Evolutionary conservation across 306 rosid species (phyloP).

Genomic region (Fragaria iinumae): DNA sequence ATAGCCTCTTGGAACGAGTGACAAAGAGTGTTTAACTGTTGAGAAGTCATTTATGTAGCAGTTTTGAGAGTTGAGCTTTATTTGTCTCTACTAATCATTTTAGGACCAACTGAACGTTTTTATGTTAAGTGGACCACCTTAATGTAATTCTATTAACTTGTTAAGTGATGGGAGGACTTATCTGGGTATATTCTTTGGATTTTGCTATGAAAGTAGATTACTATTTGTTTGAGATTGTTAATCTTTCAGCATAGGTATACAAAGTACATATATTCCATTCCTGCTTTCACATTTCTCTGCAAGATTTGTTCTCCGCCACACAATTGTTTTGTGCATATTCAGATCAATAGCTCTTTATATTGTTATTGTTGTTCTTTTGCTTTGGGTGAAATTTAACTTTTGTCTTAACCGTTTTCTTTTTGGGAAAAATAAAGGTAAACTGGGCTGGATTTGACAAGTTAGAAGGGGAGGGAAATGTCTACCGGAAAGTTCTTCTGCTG

Average conservation of each 20-base stretch:
- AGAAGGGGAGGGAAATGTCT: constrained; percentile 61
- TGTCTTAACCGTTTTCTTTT: constrained; percentile 9
- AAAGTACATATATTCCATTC: not conserved
- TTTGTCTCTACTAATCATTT: not conserved
- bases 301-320: not conserved
- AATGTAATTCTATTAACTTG: not conserved
- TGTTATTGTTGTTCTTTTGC: not conserved
- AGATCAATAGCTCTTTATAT: not conserved
- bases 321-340: constrained; percentile 1
- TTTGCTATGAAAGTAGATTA: not conserved
- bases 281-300: not conserved
- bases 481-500: constrained; percentile 73
- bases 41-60: not conserved
- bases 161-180: not conserved
- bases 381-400: not conserved
- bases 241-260: not conserved
- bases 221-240: not conserved
- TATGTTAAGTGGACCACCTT: too few relatives aligned
- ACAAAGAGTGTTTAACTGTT: not conserved
- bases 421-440: constrained; percentile 52
- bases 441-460: constrained; percentile 96
- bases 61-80: not conserved
- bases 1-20: not conserved
- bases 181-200: not conserved
- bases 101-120: not conserved